A percentile compares a stretch with the other conserved stretches of the same genome.
These are phyloP conservation scores for Dictyostelium citrinum DNA, from an alignment of 78 protist species.

Conservation along the genomic window DNA sequence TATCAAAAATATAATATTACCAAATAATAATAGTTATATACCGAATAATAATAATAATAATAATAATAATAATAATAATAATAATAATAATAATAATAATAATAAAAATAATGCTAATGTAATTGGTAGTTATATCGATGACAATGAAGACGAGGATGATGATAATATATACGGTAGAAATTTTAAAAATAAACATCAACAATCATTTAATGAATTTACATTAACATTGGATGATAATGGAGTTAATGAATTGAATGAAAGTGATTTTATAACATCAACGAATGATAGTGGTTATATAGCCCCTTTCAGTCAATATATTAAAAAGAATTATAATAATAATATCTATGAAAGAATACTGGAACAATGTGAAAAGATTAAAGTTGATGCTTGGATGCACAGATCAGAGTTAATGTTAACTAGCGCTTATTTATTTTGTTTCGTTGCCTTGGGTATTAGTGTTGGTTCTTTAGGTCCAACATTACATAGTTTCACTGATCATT, in stretches of 20 bases:
- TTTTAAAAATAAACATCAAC: not conserved
- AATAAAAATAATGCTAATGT: not conserved
- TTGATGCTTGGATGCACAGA: slow-evolving; percentile 12
- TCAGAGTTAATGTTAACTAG: slow-evolving; percentile 24
- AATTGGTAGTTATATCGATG: not conserved
- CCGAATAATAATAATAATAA: not conserved
- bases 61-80: not conserved
- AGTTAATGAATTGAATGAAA: not conserved
- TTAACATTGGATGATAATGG: not conserved
- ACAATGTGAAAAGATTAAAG: not conserved
- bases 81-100: not conserved
- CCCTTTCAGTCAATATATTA: not conserved
- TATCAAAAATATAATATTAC: not conserved
- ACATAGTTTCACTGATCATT: not conserved
- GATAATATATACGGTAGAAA: not conserved
- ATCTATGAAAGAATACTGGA: slow-evolving; percentile 34
- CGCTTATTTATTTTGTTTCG: slow-evolving; percentile 34
- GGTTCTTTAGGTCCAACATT: slow-evolving; percentile 72
- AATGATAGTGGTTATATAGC: slow-evolving; percentile 6
- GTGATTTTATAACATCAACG: slow-evolving; percentile 18
- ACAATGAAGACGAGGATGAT: not conserved
- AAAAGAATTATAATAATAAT: slow-evolving; percentile 6
- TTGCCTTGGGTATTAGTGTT: slow-evolving; percentile 44
- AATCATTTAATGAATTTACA: not conserved
- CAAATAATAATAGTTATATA: not conserved